phyloP scores from a whole-genome alignment of 805 yeast species.

The Ogataea methylovora region DNA sequence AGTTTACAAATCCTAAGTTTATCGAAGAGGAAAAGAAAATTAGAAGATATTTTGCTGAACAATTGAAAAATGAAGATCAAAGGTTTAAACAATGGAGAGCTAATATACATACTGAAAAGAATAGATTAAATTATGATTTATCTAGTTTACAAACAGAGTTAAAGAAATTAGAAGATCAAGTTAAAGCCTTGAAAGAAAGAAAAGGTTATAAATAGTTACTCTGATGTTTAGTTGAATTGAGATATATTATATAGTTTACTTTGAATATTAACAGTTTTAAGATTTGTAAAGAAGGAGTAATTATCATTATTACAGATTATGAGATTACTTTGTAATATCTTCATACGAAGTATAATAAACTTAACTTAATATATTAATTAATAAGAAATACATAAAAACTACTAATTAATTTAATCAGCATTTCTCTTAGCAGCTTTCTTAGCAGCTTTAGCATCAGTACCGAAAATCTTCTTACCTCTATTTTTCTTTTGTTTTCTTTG shows the following conservation, averaged over 20 bases:
- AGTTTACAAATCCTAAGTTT: constrained; percentile 76
- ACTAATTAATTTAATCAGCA: constrained; percentile 51
- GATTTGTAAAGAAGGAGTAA: neutral
- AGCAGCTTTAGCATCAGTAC: constrained; percentile 94
- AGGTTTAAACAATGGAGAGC: constrained; percentile 98
- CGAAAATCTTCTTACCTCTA: constrained; percentile 98
- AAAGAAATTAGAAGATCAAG: constrained; percentile 69
- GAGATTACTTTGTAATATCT: neutral
- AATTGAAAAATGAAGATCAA: constrained; percentile 93
- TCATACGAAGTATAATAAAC: neutral
- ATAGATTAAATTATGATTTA: constrained; percentile 86
- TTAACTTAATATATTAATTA: too few relatives aligned
- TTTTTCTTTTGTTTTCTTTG: constrained; percentile 99
- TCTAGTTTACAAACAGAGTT: constrained; percentile 80
- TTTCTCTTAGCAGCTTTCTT: constrained; percentile 87
- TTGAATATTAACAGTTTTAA: too few relatives aligned
- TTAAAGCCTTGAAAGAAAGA: constrained; percentile 51
- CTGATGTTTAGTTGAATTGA: neutral
- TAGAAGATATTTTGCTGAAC: constrained; percentile 93
- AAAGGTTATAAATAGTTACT: constrained; percentile 30
- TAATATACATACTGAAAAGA: constrained; percentile 90
- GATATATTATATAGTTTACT: neutral
- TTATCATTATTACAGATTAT: neutral
- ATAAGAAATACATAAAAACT: neutral
- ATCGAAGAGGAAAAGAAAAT: constrained; percentile 94